phyloP scores from a whole-genome alignment of 2,329 filamentous ascomycete genomes.

The Neofusicoccum cordaticola region DNA sequence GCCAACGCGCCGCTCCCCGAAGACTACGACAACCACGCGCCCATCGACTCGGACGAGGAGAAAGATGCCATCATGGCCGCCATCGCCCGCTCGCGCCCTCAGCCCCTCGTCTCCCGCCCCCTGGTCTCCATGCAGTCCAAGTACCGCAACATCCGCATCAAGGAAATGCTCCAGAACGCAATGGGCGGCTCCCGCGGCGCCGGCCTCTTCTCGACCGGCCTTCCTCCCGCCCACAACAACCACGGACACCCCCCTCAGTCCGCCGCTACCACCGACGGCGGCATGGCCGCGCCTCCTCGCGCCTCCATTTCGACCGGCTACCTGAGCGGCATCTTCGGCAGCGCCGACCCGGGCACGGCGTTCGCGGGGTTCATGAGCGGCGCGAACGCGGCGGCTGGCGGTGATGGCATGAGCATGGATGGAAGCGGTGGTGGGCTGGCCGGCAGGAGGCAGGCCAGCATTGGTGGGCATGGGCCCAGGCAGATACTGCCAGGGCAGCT shows the following conservation, averaged over 20 bases:
- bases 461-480: conserved; percentile 30
- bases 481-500: conserved; percentile 38
- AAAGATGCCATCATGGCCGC: conserved; percentile 84
- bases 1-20: conserved; percentile 89
- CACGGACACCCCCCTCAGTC: not conserved
- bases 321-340: conserved; percentile 14
- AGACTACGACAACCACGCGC: conserved; percentile 68
- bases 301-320: not conserved
- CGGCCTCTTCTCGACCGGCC: conserved; percentile 38
- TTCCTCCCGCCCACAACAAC: not conserved
- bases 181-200: conserved; percentile 50
- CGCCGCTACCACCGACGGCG: not conserved
- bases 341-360: conserved; percentile 24
- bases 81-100: conserved; percentile 68
- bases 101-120: conserved; percentile 68
- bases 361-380: conserved; percentile 25
- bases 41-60: conserved; percentile 93
- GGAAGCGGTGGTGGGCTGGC: conserved; percentile 29
- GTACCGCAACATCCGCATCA: conserved; percentile 62
- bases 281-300: conserved; percentile 22
- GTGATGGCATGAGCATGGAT: conserved; percentile 28
- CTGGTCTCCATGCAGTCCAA: conserved; percentile 51
- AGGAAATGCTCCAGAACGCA: conserved; percentile 60
- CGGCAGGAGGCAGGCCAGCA: conserved; percentile 31
- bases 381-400: conserved; percentile 26